Evolutionary conservation across 2,329 filamentous ascomycete species (phyloP), one percentile per base, ranked within the genome.

Genomic region (Colletotrichum lupini): DNA sequence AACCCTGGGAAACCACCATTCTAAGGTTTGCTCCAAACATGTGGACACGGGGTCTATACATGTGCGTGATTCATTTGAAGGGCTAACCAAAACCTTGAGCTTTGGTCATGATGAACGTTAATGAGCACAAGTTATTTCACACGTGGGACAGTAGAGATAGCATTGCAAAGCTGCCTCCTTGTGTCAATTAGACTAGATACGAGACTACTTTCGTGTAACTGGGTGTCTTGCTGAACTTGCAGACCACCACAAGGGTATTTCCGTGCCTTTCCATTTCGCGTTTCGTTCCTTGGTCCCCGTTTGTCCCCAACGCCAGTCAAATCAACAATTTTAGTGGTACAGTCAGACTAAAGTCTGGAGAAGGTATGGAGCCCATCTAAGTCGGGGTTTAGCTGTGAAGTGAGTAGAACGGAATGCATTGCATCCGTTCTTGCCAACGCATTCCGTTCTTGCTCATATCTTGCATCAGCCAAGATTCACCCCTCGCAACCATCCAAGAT

Each of bases 241-340:
- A 26, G 60, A 61, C 49, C 30, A 30, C 46, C 71, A 22, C 67
- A 61, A 73, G 71, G 67, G 71, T 73, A 73, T 73, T 73, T 66
- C 71, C 70, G 56, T 70, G 42, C 60, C 67, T 26, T 68, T 61
- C 70, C 70, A 22, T 65, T 55, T 65, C 24, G 28, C 55, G 46
- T 61, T 28, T 28, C 55, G 5, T 28, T 28, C 30, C 24, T 26
- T 61, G 24, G 22, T 57, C 16, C 32, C 32, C 32, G 2, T 22
- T 30, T 46, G 53, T 52, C 65, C 61, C 62, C 42, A 26, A 74
- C 72, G 68, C 72, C 68, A 60, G 11, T 59, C 16, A 52, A 8
- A 28, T 24, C 24, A 22, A 64, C 35, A 46, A 22, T 52, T 49
- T 4, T 67, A 66, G 52, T 55, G 1, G 24, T 73, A 74, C 52